Conservation (phyloP, 192 early-diverging fungal species). For the Backusella luteola region DNA sequence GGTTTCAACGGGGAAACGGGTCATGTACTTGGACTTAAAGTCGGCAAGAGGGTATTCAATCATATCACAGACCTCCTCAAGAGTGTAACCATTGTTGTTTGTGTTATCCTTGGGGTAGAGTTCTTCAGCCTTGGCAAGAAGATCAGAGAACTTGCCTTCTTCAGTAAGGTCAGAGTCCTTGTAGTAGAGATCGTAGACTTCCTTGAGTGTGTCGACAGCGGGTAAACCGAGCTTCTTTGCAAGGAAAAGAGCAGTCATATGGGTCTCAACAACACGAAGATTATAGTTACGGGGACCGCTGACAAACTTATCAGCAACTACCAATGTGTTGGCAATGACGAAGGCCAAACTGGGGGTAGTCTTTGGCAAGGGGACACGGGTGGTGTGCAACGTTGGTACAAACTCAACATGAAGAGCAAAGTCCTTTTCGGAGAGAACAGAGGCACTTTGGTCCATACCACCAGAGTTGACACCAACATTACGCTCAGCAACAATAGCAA, state of each 20-base stretch:
- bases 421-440: slow-evolving; percentile 70
- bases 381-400: slow-evolving; percentile 63
- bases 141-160: slow-evolving; percentile 26
- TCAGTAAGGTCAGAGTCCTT: slow-evolving; percentile 20
- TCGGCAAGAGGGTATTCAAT: slow-evolving; percentile 32
- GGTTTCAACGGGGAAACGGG: slow-evolving; percentile 47
- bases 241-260: slow-evolving; percentile 70
- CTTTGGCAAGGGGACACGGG: slow-evolving; percentile 63
- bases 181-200: slow-evolving; percentile 50
- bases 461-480: slow-evolving; percentile 75
- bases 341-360: slow-evolving; percentile 60
- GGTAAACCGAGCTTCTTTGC: slow-evolving; percentile 47
- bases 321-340: slow-evolving; percentile 88
- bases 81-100: slow-evolving; percentile 39
- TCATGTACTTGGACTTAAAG: slow-evolving; percentile 39
- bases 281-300: slow-evolving; percentile 91
- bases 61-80: slow-evolving; percentile 39
- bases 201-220: slow-evolving; percentile 40
- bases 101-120: slow-evolving; percentile 38
- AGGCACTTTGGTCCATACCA: slow-evolving; percentile 93
- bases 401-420: slow-evolving; percentile 82
- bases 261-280: slow-evolving; percentile 88
- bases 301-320: slow-evolving; percentile 81
- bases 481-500: slow-evolving; percentile 80
- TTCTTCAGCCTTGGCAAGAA: slow-evolving; percentile 29